Evolutionary conservation across 2,329 filamentous ascomycete genomes (phyloP).

Genomic region (Thelonectria rubi): DNA sequence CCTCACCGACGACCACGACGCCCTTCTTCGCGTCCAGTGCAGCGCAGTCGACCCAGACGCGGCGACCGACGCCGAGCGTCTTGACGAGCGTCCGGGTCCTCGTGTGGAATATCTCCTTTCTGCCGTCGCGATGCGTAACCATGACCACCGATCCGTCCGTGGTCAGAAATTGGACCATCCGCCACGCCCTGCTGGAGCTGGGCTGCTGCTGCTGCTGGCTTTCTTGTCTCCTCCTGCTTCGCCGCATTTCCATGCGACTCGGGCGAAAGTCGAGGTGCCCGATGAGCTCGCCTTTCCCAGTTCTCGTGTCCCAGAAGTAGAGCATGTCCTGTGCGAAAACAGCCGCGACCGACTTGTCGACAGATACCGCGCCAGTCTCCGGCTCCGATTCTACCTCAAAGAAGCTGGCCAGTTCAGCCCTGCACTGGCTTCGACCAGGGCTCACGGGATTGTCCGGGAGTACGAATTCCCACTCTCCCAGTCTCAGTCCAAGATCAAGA

Average conservation of each 20-base stretch:
- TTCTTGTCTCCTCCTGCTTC: too few species aligned
- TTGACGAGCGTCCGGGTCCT: background rate
- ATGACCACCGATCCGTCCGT: background rate
- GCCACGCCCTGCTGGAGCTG: background rate
- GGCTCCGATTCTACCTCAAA: background rate
- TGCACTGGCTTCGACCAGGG: background rate
- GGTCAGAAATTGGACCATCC: background rate
- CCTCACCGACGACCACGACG: background rate
- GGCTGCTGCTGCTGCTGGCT: background rate
- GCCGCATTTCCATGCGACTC: background rate
- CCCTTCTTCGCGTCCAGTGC: background rate
- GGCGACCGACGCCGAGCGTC: background rate
- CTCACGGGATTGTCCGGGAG: background rate
- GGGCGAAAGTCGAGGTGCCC: background rate
- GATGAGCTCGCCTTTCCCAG: background rate
- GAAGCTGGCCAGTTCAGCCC: background rate
- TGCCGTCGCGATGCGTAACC: background rate
- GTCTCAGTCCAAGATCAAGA: too few species aligned
- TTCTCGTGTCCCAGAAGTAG: background rate
- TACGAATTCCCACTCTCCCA: background rate
- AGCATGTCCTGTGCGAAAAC: background rate
- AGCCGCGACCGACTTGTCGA: background rate
- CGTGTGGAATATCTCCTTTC: background rate
- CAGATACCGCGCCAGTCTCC: background rate
- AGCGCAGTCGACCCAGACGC: background rate